These are phyloP conservation scores for Neurospora sp. DNA, from an alignment of 495 filamentous ascomycete species.

Conservation along the genomic window DNA sequence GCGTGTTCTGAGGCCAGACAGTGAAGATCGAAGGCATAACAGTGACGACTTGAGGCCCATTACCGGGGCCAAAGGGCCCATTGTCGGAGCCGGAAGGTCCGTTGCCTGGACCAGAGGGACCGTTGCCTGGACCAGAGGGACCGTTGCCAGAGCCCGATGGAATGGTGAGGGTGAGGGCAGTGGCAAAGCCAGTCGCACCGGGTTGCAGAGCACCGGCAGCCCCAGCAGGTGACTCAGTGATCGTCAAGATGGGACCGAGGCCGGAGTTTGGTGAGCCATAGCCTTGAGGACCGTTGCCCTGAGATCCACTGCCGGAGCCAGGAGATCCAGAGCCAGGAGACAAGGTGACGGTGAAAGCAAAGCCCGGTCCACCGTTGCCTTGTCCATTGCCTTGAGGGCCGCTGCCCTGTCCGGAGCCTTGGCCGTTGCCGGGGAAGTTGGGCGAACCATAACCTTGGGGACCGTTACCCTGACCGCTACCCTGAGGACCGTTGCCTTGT, in stretches of 20 bases:
- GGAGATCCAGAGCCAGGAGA: background rate
- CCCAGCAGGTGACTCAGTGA: background rate
- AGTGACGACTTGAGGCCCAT: slow-evolving; percentile 5
- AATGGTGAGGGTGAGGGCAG: background rate
- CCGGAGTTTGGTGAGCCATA: background rate
- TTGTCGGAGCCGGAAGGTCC: background rate
- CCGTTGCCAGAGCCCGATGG: background rate
- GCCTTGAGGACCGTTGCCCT: background rate
- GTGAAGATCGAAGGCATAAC: slow-evolving; percentile 4
- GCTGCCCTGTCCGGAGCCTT: background rate
- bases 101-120: background rate
- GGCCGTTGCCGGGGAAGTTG: background rate
- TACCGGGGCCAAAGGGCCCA: background rate
- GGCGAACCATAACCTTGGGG: background rate
- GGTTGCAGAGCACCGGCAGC: background rate
- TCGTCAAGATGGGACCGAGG: background rate
- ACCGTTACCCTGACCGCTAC: background rate
- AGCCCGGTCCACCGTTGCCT: background rate
- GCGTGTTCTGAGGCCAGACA: slow-evolving; percentile 1
- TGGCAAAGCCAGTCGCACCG: background rate
- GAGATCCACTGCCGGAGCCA: background rate
- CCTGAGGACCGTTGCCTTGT: background rate
- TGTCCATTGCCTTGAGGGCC: background rate
- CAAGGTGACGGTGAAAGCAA: background rate
- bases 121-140: background rate